Conservation (phyloP, 371 early-diverging fungal genomes). For the Saksenaea vasiformis region DNA sequence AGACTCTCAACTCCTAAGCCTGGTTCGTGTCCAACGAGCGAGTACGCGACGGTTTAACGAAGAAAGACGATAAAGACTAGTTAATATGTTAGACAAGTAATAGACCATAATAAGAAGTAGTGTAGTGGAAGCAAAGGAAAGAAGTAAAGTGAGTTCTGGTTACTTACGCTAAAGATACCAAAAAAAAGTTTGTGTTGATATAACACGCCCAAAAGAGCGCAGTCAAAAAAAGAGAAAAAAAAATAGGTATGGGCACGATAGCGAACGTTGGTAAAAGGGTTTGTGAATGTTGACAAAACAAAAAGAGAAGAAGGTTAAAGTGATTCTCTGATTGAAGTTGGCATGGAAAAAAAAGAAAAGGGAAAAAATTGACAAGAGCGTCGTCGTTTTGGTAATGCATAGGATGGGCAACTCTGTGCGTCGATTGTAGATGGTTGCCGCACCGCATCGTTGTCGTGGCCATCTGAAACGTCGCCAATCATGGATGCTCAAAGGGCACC, state of each 20-base stretch:
- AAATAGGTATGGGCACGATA: slow-evolving; percentile 7
- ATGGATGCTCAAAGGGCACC: slow-evolving; percentile 7
- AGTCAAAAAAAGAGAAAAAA: slow-evolving; percentile 5
- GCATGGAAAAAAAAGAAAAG: slow-evolving; percentile 6
- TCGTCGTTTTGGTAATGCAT: slow-evolving; percentile 13
- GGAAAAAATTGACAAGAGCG: slow-evolving; percentile 5
- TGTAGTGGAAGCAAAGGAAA: slow-evolving; percentile 1
- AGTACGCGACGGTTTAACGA: neutral
- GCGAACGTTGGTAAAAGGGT: neutral
- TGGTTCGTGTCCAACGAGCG: neutral
- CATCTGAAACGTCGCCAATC: slow-evolving; percentile 31
- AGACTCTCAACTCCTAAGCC: neutral
- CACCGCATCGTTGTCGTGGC: slow-evolving; percentile 17
- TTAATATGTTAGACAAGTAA: neutral
- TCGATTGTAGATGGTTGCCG: slow-evolving; percentile 7
- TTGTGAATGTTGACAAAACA: slow-evolving; percentile 1
- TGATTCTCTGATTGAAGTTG: neutral
- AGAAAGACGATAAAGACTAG: neutral
- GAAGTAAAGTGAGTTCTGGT: neutral
- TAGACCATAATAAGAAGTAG: neutral
- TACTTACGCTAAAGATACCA: neutral
- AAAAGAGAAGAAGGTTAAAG: neutral
- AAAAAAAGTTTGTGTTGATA: slow-evolving; percentile 9
- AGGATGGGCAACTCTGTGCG: slow-evolving; percentile 1
- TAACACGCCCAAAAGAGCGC: slow-evolving; percentile 1